Evolutionary conservation across 2,329 filamentous ascomycete genomes (phyloP), one percentile per base, ranked within the genome.

Genomic region (Sporothrix schenckii): DNA sequence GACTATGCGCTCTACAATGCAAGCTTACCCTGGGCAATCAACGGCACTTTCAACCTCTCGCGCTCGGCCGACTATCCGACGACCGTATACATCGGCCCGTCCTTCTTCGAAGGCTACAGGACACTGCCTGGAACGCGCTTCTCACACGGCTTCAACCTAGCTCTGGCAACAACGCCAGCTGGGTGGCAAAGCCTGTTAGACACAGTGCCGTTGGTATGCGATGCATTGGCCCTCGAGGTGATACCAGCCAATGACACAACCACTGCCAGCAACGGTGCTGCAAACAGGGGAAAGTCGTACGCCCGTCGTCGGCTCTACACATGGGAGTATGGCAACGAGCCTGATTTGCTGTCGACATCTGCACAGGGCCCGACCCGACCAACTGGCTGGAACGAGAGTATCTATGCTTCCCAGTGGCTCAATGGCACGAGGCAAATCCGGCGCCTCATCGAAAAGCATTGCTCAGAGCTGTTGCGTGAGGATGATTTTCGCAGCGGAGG

Each of bases 321-420:
- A 72, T 90, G 86, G 58, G 86, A 88, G 75, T 86, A 89, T 73
- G 88, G 89, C 52, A 90, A 90, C 74, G 88, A 90, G 76, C 86
- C 87, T 3, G 87, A 90, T 76, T 77, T 89, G 9, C 90, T 80
- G 77, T 83, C 84, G 21, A 84, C 82, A 1, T 85, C 83, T 24
- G 77, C 82, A 2, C 85, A 86, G 72, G 83, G 84, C 0, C 79
- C 81, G 0, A 83, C 87, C 24, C 78, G 87, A n/a, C 83, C 86
- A 0, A 39, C 79, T 0, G 79, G 75, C 39, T 90, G 86, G 83
- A 83, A 82, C 69, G 88, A 89, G 75, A 77, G 77, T 19, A 80
- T 81, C 44, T 90, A 87, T 74, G 85, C 88, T 2, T 9, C 77
- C 6, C 85, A 90, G 75, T 90, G 87, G 87, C 78, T 85, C 14